phyloP scores from a whole-genome alignment of 768 basidiomycete genomes.

The Chalciporus pseudorubinellus region DNA sequence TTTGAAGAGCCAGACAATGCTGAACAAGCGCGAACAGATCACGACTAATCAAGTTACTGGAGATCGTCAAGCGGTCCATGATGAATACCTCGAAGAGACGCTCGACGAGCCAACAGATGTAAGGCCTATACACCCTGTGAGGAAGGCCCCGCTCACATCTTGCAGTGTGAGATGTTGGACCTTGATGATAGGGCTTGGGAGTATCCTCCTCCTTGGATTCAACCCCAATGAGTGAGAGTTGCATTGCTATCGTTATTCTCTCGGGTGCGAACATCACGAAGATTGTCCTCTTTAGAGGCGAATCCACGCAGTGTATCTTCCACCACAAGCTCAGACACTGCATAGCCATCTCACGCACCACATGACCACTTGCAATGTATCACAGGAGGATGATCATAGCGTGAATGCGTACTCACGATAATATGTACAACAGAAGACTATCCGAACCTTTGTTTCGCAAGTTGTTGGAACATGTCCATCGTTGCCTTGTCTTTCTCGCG shows the following conservation, averaged over 20 bases:
- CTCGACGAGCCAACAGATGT: neutral
- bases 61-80: slow-evolving; percentile 10
- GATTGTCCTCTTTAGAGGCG: neutral
- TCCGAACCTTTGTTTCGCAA: slow-evolving; percentile 88
- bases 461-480: slow-evolving; percentile 94
- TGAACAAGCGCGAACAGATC: slow-evolving; percentile 9
- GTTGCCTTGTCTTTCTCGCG: slow-evolving; percentile 86
- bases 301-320: neutral
- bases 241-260: neutral
- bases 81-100: slow-evolving; percentile 6
- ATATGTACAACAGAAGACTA: slow-evolving; percentile 34
- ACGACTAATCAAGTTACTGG: slow-evolving; percentile 2
- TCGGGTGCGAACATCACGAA: neutral
- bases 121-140: too few relatives aligned
- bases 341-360: neutral
- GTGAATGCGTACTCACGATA: slow-evolving; percentile 14
- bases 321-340: neutral
- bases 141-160: too few relatives aligned
- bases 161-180: slow-evolving; percentile 18
- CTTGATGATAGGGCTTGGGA: slow-evolving; percentile 42
- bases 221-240: neutral
- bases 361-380: neutral
- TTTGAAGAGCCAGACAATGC: neutral
- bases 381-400: neutral
- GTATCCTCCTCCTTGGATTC: neutral